A percentile compares a stretch with the other conserved stretches of the same genome.
These are phyloP conservation scores for Penicillium antarcticum DNA, from an alignment of 495 filamentous ascomycete species.

Conservation along the genomic window DNA sequence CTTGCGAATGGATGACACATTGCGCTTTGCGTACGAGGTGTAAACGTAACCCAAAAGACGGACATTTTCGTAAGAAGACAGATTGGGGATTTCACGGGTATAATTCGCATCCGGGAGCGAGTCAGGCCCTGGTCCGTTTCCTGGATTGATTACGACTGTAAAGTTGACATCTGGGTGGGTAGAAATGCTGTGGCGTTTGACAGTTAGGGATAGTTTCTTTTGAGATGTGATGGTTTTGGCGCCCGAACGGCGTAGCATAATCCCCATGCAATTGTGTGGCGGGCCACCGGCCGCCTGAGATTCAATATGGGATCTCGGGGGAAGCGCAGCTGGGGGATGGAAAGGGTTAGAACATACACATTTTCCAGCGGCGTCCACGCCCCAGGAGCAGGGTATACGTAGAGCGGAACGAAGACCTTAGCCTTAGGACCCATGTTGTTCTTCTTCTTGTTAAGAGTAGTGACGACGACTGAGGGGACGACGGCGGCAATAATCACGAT, in stretches of 20 bases:
- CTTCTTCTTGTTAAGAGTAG: conserved; percentile 29
- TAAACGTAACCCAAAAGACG: conserved; percentile 54
- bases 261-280: conserved; percentile 9
- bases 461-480: conserved; percentile 34
- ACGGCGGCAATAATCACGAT: conserved; percentile 33
- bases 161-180: conserved; percentile 46
- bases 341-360: conserved; percentile 36
- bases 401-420: conserved; percentile 51
- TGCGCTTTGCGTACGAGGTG: conserved; percentile 45
- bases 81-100: conserved; percentile 41
- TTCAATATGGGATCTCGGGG: conserved; percentile 11
- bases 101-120: conserved; percentile 50
- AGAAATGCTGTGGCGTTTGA: conserved; percentile 38
- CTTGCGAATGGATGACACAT: conserved; percentile 31
- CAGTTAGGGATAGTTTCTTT: conserved; percentile 3
- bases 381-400: conserved; percentile 50
- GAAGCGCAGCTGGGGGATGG: conserved; percentile 5
- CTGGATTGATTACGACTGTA: conserved; percentile 53
- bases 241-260: conserved; percentile 3
- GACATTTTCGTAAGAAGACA: conserved; percentile 46
- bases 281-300: conserved; percentile 23
- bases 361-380: conserved; percentile 50
- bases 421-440: conserved; percentile 43
- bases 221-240: conserved; percentile 5
- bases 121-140: conserved; percentile 48